Base-by-base conservation (phyloP, 345 rosid species). In the Salix arbutifolia region DNA sequence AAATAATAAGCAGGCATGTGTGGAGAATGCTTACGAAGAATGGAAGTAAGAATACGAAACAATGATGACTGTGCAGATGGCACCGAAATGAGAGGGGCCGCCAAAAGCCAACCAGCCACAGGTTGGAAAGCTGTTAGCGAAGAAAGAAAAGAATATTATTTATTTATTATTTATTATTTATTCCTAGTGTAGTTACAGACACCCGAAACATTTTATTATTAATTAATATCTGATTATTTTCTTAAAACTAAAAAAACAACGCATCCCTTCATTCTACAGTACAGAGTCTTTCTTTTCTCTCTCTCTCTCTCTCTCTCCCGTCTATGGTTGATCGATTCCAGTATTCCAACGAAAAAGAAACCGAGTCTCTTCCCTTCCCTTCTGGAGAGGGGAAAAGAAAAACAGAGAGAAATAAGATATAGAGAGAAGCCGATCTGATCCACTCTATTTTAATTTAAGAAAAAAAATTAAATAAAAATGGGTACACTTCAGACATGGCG, bases 401-500 rank as follows among this genome's bases (percentile, higher is more conserved):
- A 40, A 42, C 14, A 31, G 74, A 74, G 78, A 73, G 26, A 80
- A 40, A 52, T 19, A 62, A 76, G 83, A 74, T 26, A 19, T 17
- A 58, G 44, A 67, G 67, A 44, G 30, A 69, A n/a, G 50, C 33
- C 26, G 50, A 42, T 69, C 71, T 16, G 53, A 69, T 69, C 71
- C 30, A 3, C 2, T 9, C 11, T 66, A 35, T 35, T 66, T 66
- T 4, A 18, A 30, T 35, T 35, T 7, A n/a, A 56, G 16, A 61
- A 12, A 2, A 25, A 48, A 31, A 40, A 46, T 0, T 35, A 35
- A 35, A 35, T 35, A 35, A 16, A 75, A 76, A 94, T 96, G 99
- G 98, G 91, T 58, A 92, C 99, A 76, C 94, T 96, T 28, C 98
- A 94, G 87, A 87, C 97, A 26, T 96, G 97, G 97, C 88, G 98